Base-by-base conservation (phyloP, 345 rosid genomes). In the Populus deltoides region DNA sequence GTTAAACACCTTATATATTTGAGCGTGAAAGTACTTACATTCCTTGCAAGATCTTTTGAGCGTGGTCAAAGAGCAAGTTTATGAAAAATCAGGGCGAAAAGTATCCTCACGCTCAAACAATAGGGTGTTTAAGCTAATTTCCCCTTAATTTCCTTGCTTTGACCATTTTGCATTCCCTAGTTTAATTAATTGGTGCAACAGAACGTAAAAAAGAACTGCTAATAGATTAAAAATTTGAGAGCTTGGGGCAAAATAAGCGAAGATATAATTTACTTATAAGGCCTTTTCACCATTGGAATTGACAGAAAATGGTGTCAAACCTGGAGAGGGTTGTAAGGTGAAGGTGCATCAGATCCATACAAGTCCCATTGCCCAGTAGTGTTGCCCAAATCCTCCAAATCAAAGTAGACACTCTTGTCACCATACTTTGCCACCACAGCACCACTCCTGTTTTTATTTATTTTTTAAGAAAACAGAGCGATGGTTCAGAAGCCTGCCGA, bases 281-380 rank as follows among this genome's bases (percentile, higher is more conserved):
- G 16, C n/a, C 57, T 51, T 17, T 17, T 51, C 57, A 51, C 0
- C 20, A 51, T 17, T 18, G 57, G 22, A 51, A 51, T 51, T 6
- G 22, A 51, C 22, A 43, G 33, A 27, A 49, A 36, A 12, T 39
- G 18, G 66, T 5, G 4, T 43, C 39, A 66, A 74, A 93, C 98
- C 98, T 91, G 99, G 65, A 93, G 94, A 81, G 98, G 4, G 90
- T 96, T 96, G 84, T 92, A 92, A 2, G 98, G 97, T 57, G 99
- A 95, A 83, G 99, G 97, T 27, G 97, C 94, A 87, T 93, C 99
- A 25, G 99, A 96, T 38, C 98, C 98, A 74, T 93, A 93, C 87
- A 93, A 80, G 77, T 96, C 99, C 97, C 99, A 93, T 78, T 91
- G 94, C 10, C 98, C 97, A 39, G 98, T 96, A 55, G 99, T 93